Base-by-base conservation (phyloP, 2,329 filamentous ascomycete species). In the Exophiala mesophila region DNA sequence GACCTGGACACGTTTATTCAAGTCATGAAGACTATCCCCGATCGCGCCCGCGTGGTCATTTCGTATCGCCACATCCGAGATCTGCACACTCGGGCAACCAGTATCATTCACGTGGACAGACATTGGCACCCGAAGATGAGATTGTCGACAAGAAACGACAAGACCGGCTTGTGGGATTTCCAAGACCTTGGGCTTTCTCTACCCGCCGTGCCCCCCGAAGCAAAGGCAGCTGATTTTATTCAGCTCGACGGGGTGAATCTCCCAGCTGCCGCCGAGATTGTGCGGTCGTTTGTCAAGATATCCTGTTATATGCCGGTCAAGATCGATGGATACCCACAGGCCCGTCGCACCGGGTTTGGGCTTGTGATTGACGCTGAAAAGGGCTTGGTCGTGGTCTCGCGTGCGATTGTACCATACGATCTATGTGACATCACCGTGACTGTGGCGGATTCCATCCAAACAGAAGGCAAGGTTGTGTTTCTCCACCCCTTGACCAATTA, bases 51-150 rank as follows among this genome's bases (percentile, higher is more conserved):
- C 40, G 84, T 98, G 8, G 90, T 97, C 20, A 84, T 97, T 44
- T 92, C 87, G 5, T 98, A 96, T 70, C 92, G 94, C 66, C 90
- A 98, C 62, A 81, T 98, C 26, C 77, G 90, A 43, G 94, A 98
- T 62, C 72, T 98, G 44, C 92, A 98, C 64, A 96, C 90, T 0
- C 77, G 94, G 40, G 89, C 94, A 63, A 98, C 92, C 1, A 86
- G 83, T 45, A 90, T 98, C 60, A 77, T 96, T 52, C 84, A 92
- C 53, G 79, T 98, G 41, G 92, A 98, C 63, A 81, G 92, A 31
- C 92, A 98, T 65, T 98, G 92, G 92, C 84, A 88, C 36, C 82
- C 83, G 44, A 94, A 94, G 70, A 97, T 98, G 85, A 83, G 88
- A 58, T 70, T 96, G 57, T 89, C 90, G 3, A 79, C 90, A 39